Conservation (phyloP, 1,139 yeast genomes). For the Meyerozyma athensensis region DNA sequence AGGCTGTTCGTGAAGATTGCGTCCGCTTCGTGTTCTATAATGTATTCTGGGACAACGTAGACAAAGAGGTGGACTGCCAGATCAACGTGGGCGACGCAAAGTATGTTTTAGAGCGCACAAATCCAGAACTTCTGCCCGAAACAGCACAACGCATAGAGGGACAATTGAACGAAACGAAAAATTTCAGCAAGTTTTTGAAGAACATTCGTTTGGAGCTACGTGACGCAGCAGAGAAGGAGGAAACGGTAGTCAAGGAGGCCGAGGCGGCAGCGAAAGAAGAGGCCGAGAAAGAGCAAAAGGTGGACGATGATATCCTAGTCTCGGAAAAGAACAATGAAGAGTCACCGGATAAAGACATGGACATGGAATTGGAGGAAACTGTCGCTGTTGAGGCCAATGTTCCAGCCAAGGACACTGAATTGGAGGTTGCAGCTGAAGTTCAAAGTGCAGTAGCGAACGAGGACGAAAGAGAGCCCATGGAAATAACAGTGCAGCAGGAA, state of each 20-base stretch:
- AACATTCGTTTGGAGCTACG: slow-evolving; percentile 23
- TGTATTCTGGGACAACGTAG: slow-evolving; percentile 36
- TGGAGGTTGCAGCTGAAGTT: neutral
- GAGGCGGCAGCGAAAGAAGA: neutral
- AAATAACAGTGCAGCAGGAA: neutral
- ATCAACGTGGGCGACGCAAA: slow-evolving; percentile 32
- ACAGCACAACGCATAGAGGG: slow-evolving; percentile 17
- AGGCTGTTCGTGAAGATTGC: slow-evolving; percentile 32
- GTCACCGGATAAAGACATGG: neutral
- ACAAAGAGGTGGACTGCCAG: slow-evolving; percentile 33
- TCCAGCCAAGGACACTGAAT: neutral
- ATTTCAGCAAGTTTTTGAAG: slow-evolving; percentile 37
- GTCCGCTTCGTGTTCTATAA: slow-evolving; percentile 39
- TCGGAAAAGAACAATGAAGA: no score
- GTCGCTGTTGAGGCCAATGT: neutral
- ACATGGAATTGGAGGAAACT: no score
- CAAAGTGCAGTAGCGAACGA: no score
- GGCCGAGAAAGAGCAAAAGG: neutral
- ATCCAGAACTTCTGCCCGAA: slow-evolving; percentile 28
- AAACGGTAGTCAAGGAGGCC: neutral
- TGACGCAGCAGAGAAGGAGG: slow-evolving; percentile 8
- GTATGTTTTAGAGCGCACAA: slow-evolving; percentile 26
- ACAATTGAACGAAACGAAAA: slow-evolving; percentile 33
- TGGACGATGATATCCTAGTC: no score
- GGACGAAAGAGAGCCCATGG: no score